Base-by-base conservation (phyloP, 441 rosid species). In the Pelargonium australe region DNA sequence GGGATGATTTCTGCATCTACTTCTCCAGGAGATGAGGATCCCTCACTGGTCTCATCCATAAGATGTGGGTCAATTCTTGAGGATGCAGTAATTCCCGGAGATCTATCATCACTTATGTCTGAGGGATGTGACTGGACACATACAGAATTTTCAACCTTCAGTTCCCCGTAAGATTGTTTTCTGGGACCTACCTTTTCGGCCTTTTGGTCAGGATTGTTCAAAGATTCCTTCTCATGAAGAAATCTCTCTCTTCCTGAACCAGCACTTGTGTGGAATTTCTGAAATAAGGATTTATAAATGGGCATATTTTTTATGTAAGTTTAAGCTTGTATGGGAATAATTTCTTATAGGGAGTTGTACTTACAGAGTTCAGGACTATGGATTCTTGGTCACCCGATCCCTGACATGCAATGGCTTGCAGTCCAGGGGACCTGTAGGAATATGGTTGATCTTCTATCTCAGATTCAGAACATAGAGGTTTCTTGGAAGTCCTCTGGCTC, bases 21-120 rank as follows among this genome's bases (percentile, higher is more conserved):
- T 67, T 76, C 83, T 41, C 68, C 67, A 40, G 78, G 69, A 65
- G 81, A 78, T 47, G 73, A 73, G 61, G 72, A 81, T 64, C 76
- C 80, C 68, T 72, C 81, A 44, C 76, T 78, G 34, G 80, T 69
- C 65, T 76, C 82, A 67, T 79, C 80, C 70, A 85, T 83, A 75
- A 83, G 76, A 47, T 49, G 79, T 55, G 89, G 90, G n/a, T 81
- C 73, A 61, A 78, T 69, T 44, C 76, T 69, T 40, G 84, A 78
- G 72, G 82, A 70, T 11, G 73, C 68, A n/a, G 82, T 83, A 51
- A 77, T 76, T 76, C 75, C 82, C 1, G 78, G 69, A 43, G 74
- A 80, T 16, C 68, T 75, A 62, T 80, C 76, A 63, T 85, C 77
- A 2, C 88, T 89, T 70, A 87, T 75, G 71, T 73, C 72, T 53